Evolutionary conservation across 805 yeast genomes (phyloP), one percentile per base, ranked within the genome.

Genomic region (Nakazawaea holstii): DNA sequence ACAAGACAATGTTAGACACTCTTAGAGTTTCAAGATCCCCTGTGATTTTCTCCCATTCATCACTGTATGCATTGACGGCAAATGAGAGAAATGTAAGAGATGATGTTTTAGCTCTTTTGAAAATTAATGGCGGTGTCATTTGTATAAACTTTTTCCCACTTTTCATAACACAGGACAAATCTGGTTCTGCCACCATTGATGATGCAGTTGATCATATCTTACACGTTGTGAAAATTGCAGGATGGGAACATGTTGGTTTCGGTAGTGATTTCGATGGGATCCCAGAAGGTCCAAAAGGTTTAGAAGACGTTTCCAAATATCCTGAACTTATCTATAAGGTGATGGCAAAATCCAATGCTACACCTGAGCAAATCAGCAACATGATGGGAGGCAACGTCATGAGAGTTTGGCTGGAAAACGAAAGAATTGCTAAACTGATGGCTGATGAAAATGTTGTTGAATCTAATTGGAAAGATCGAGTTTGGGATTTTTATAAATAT

Each of bases 211-310:
- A 60, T 40, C 77, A 72, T 57, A 63, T 71, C 17, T 53, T 60
- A 39, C 64, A 72, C 52, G 60, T 70, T 29, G 67, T 68, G 29
- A 54, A 65, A 17, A 50, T 68, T 6, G 65, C 70, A 30, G 77
- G 77, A 1, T 72, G 74, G 75, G 70, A 67, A 14, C 70, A 69
- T 52, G 74, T 72, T 35, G 77, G 76, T 1, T 52, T 73, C 10
- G 78, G 77, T 0, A 64, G 70, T 3, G 78, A 72, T 55, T 72
- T 71, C 52, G 77, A 73, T 55, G 77, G 77, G 13, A 70, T 71
- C 37, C 68, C 67, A n/a, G 55, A 54, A 7, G 73, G 68, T 5
- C 74, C 77, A 9, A 53, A 49, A 10, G 76, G 75, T 0, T 55
- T 73, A 17, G 77, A 72, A 53, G 76, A 72, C 51, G 76, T 70